Evolutionary conservation across 2,329 filamentous ascomycete genomes (phyloP).

Genomic region (Orbilia ellipsospora): DNA sequence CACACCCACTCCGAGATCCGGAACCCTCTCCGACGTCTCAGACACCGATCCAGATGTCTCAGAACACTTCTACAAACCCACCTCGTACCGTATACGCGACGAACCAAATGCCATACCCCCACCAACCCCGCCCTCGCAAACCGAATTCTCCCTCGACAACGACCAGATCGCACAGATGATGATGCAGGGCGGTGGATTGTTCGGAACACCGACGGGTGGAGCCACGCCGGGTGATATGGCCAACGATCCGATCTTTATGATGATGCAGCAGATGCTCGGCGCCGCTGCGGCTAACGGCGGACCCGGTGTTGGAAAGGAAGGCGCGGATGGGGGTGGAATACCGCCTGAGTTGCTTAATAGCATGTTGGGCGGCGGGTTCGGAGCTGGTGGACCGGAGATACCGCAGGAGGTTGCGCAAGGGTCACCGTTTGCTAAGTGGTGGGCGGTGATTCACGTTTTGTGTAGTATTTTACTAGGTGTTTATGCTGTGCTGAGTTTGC

Average conservation of each 20-base stretch:
- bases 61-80: conserved; percentile 75
- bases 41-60: conserved; percentile 84
- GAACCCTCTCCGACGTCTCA: conserved; percentile 62
- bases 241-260: conserved; percentile 77
- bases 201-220: conserved; percentile 57
- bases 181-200: conserved; percentile 61
- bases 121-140: conserved; percentile 49
- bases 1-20: conserved; percentile 60
- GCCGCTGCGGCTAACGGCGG: conserved; percentile 60
- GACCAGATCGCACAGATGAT: conserved; percentile 74
- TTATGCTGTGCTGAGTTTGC: conserved; percentile 55
- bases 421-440: conserved; percentile 57
- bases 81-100: conserved; percentile 62
- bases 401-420: conserved; percentile 21
- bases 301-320: conserved; percentile 60
- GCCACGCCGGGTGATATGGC: conserved; percentile 66
- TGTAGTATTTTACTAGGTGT: conserved; percentile 57
- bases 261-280: conserved; percentile 79
- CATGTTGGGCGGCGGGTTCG: conserved; percentile 61
- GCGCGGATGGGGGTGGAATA: conserved; percentile 59
- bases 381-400: conserved; percentile 6
- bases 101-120: conserved; percentile 55
- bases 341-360: conserved; percentile 56
- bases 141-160: conserved; percentile 63
- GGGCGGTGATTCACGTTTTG: conserved; percentile 57